Evolutionary conservation across 1,284 basidiomycete genomes (phyloP), one percentile per base, ranked within the genome.

Genomic region (Xerocomus amazonicus): DNA sequence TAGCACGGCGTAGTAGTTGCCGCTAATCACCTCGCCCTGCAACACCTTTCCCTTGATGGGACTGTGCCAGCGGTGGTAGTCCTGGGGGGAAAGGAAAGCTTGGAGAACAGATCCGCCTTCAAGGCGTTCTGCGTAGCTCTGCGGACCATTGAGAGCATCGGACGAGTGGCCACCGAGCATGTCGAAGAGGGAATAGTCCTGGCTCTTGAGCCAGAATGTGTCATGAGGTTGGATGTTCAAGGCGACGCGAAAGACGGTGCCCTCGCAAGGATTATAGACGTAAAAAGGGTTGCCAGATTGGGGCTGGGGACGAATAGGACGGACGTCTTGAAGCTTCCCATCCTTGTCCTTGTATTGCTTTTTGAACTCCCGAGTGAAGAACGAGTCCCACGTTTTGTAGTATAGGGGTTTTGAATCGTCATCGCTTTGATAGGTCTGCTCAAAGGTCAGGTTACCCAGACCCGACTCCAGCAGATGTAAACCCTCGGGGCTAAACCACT

Each of bases 41-140:
- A 62, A 59, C 51, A 83, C 69, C 0, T 50, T 70, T 4, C 80
- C 80, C 8, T 68, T 65, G 13, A 83, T 68, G 7, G 80, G 79
- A 23, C 69, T 66, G 55, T 77, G 74, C 80, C 79, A 81, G 41
- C 79, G 73, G 56, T 81, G 79, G 58, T 77, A 82, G 23, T 70
- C 69, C 2, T 66, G 47, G 0, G 75, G 67, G 33, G 65, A 68
- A 42, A 83, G 71, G 66, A 76, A 81, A 0, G 73, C 76, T 55
- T 83, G 81, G 55, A 74, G 79, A 45, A 81, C 65, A 0, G 77
- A 76, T 1, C 77, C 79, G 2, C 75, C 77, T 2, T 70, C 60
- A 50, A 80, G 80, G 42, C 14, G 3, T 4, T 34, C 16, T 2
- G 42, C 32, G 10, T 33, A 33, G 19, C 19, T 23, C 19, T 6